Evolutionary conservation across 2,329 filamentous ascomycete species (phyloP).

Genomic region (Pseudogymnoascus verrucosus): DNA sequence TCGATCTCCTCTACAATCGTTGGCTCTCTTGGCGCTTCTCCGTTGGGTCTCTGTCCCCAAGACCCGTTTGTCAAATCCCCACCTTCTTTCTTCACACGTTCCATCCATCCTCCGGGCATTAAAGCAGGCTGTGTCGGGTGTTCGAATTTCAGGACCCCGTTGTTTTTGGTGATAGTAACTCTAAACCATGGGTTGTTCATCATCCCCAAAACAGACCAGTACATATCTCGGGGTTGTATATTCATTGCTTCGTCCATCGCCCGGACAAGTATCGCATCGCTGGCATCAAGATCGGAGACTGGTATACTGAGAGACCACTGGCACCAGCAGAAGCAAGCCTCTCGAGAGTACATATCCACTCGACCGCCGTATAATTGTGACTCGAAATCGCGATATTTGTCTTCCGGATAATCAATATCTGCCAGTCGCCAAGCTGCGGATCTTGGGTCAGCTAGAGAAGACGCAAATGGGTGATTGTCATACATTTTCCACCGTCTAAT

Average conservation of each 20-base stretch:
- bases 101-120: conserved; percentile 85
- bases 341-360: conserved; percentile 74
- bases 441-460: not conserved
- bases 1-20: conserved; percentile 55
- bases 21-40: conserved; percentile 40
- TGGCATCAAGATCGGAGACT: conserved; percentile 49
- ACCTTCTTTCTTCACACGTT: conserved; percentile 73
- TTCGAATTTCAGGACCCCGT: conserved; percentile 63
- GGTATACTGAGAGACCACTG: conserved; percentile 74
- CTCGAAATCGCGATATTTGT: conserved; percentile 64
- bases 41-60: conserved; percentile 65
- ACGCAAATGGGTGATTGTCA: not conserved
- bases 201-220: conserved; percentile 92
- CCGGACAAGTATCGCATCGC: conserved; percentile 70
- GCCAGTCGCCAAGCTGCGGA: conserved; percentile 59
- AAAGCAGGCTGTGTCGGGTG: conserved; percentile 78
- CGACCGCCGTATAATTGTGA: conserved; percentile 65
- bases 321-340: conserved; percentile 83
- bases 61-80: conserved; percentile 73
- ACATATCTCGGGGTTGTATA: conserved; percentile 84
- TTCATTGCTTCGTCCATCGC: conserved; percentile 89
- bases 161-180: conserved; percentile 65
- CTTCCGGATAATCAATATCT: conserved; percentile 74
- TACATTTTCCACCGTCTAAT: conserved; percentile 65
- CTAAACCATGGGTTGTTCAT: conserved; percentile 98